Evolutionary conservation across 495 filamentous ascomycete genomes (phyloP), one percentile per base, ranked within the genome.

Genomic region (Aspergillus ellipticus): DNA sequence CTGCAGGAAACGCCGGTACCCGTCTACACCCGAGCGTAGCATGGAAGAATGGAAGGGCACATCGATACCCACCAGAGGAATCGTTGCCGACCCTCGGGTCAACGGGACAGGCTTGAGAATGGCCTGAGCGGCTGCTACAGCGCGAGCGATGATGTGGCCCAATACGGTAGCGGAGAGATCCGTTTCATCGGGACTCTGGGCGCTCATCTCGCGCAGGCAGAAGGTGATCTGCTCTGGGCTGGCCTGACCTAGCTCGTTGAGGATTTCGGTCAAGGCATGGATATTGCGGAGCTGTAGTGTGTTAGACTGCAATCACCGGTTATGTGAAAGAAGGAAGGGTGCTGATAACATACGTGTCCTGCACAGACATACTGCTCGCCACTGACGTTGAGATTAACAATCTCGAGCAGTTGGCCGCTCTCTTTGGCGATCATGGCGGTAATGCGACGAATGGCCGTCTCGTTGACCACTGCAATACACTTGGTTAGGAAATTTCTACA

Each of bases 1-100:
- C 35, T 56, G n/a, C 15, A 65, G 52, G 33, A 56, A 56, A 24
- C 52, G 48, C 33, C 62, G 53, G 46, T 53, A 65, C 17, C 42
- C 48, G 22, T 51, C 49, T 8, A 65, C 54, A 33, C 56, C 56
- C 16, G 26, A 28, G 1, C 49, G 33, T 2, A 52, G 31, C 49
- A 52, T 52, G 10, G 37, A 21, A 4, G 49, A 52, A 33, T 52
- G 49, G 35, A 52, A 52, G 2, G 49, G 49, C 11, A 52, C 41
- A 52, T 52, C 49, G 10, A 52, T 39, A 2, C 49, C 49, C 5
- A 39, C 49, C 15, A 52, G 31, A 2, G 49, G 49, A 17, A 52
- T 42, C 0, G 49, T 42, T 26, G 49, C 49, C 4, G 4, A 15
- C n/a, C 49, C 35, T 16, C 49, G 49, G 21, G 17, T 3, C 3